Conservation (phyloP, 2,329 filamentous ascomycete species). For the Trichoderma pleuroti region DNA sequence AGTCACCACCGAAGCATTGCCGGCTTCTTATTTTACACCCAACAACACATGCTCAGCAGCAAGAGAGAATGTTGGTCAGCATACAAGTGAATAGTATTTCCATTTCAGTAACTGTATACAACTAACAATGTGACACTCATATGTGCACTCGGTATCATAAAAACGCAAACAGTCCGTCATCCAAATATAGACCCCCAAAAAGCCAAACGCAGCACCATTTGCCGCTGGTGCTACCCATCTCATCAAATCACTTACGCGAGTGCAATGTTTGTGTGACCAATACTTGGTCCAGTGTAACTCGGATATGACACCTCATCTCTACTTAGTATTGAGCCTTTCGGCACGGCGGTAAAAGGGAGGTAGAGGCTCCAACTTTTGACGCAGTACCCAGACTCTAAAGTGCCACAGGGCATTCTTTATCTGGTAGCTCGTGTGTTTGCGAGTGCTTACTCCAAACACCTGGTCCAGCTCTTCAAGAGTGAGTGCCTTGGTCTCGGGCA, state of each 20-base stretch:
- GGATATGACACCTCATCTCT: background rate
- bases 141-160: slow-evolving; percentile 3
- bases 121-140: background rate
- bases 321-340: background rate
- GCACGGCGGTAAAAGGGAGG: slow-evolving; percentile 17
- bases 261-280: background rate
- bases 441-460: slow-evolving; percentile 43
- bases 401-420: slow-evolving; percentile 24
- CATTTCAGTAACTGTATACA: background rate
- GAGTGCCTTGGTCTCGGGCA: slow-evolving; percentile 50
- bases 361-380: slow-evolving; percentile 20
- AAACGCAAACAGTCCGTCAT: background rate
- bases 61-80: background rate
- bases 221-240: background rate
- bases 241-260: background rate
- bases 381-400: slow-evolving; percentile 18
- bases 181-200: background rate
- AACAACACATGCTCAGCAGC: background rate
- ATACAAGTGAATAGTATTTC: background rate
- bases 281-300: background rate
- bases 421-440: slow-evolving; percentile 42
- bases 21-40: background rate
- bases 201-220: background rate
- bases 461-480: slow-evolving; percentile 51
- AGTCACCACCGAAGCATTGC: background rate